A percentile compares a stretch with the other conserved stretches of the same genome.
Conservation (phyloP, 75 land plant species). For the Cupressus sempervirens region DNA sequence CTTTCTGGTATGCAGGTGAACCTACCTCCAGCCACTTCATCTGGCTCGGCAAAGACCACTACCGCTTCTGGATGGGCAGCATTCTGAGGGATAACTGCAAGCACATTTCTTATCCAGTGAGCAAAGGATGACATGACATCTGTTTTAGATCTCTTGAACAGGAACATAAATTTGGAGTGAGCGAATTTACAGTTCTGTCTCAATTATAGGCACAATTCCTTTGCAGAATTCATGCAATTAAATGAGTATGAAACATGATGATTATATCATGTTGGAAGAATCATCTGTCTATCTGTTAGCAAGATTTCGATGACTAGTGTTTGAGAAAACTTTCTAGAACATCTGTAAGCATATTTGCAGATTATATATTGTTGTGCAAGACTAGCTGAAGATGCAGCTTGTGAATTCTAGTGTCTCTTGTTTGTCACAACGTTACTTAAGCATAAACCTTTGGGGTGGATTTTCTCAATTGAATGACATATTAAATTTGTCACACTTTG, state of each 20-base stretch:
- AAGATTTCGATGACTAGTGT: conserved; percentile 3
- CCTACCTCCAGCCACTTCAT: conserved; percentile 35
- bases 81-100: conserved; percentile 22
- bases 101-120: neutral
- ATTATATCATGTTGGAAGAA: conserved; percentile 5
- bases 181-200: conserved; percentile 1
- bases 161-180: conserved; percentile 4
- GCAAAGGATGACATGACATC: neutral
- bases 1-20: conserved; percentile 37
- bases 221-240: conserved; percentile 5
- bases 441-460: neutral
- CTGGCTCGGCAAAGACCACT: conserved; percentile 26
- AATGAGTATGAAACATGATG: conserved; percentile 10
- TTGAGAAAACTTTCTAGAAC: conserved; percentile 9
- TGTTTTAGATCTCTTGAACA: neutral
- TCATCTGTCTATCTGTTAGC: conserved; percentile 6
- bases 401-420: conserved; percentile 8
- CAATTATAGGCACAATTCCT: conserved; percentile 7
- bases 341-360: conserved; percentile 9
- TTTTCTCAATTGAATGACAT: conserved; percentile 1
- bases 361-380: conserved; percentile 6
- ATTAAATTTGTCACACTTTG: neutral
- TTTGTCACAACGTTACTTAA: neutral
- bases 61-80: conserved; percentile 77
- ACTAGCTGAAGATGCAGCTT: conserved; percentile 12